A percentile compares a stretch with the other conserved stretches of the same genome.
phyloP scores from a whole-genome alignment of 371 early-diverging fungal species.

The Syncephalastrum contaminatum region DNA sequence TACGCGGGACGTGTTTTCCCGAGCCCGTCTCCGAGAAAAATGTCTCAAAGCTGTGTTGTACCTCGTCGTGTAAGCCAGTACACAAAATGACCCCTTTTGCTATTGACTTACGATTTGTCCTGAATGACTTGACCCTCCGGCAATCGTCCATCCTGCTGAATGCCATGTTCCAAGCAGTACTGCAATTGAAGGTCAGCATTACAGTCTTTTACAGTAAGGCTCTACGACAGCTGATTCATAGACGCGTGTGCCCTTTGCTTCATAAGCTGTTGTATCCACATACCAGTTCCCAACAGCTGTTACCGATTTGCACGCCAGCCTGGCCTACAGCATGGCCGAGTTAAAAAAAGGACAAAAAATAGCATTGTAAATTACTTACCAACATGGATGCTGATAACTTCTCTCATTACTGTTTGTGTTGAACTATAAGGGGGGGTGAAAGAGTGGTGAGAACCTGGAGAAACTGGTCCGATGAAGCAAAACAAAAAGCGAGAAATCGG shows the following conservation, averaged over 20 bases:
- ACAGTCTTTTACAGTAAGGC: neutral
- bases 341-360: neutral
- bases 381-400: conserved; percentile 6
- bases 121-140: conserved; percentile 42
- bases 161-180: conserved; percentile 98
- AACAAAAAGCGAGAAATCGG: too few relatives aligned
- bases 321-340: conserved; percentile 33
- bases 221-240: too few relatives aligned
- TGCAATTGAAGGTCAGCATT: neutral
- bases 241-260: too few relatives aligned
- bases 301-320: conserved; percentile 99
- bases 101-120: conserved; percentile 13
- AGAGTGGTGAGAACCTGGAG: too few relatives aligned
- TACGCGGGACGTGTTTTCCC: conserved; percentile 98
- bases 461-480: too few relatives aligned
- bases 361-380: neutral
- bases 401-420: conserved; percentile 3
- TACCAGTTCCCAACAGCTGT: conserved; percentile 97
- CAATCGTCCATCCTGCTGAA: conserved; percentile 90
- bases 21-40: conserved; percentile 95
- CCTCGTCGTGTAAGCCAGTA: neutral
- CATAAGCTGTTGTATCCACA: neutral
- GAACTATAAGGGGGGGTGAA: too few relatives aligned
- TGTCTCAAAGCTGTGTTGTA: conserved; percentile 53
- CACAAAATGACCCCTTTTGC: neutral